Evolutionary conservation across 331 rosid genomes (phyloP).

Genomic region (Rosa hybrid): DNA sequence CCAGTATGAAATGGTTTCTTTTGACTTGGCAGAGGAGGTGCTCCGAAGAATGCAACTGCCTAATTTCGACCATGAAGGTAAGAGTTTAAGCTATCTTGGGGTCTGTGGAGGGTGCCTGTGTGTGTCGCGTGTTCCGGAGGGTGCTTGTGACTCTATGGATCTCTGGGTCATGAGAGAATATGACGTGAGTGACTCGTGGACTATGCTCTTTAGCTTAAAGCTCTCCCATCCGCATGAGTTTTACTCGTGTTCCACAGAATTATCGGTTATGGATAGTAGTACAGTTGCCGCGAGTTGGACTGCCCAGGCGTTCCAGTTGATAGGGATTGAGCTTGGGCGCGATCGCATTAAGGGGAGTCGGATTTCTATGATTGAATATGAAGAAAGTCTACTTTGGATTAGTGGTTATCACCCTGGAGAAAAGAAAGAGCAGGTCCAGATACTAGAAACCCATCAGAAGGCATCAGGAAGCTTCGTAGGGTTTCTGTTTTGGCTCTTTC

Average conservation of each 20-base stretch:
- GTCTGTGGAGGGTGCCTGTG: background rate
- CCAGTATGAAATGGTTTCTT: background rate
- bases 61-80: background rate
- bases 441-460: background rate
- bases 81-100: background rate
- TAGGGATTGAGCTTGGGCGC: background rate
- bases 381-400: background rate
- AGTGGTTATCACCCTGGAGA: background rate
- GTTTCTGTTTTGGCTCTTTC: too few species aligned
- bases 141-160: background rate
- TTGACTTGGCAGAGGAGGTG: background rate
- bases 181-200: background rate
- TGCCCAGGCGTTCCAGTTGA: background rate
- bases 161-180: background rate
- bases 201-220: background rate
- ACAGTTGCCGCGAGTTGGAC: background rate
- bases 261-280: background rate
- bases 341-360: too few species aligned
- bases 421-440: background rate
- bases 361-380: background rate
- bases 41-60: background rate
- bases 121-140: background rate
- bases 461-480: background rate
- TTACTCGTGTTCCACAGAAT: rapidly evolving
- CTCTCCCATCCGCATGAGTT: background rate